A percentile compares a stretch with the other conserved stretches of the same genome.
phyloP scores from a whole-genome alignment of 2,329 filamentous ascomycete species.

The Trichoderma brevicompactum region DNA sequence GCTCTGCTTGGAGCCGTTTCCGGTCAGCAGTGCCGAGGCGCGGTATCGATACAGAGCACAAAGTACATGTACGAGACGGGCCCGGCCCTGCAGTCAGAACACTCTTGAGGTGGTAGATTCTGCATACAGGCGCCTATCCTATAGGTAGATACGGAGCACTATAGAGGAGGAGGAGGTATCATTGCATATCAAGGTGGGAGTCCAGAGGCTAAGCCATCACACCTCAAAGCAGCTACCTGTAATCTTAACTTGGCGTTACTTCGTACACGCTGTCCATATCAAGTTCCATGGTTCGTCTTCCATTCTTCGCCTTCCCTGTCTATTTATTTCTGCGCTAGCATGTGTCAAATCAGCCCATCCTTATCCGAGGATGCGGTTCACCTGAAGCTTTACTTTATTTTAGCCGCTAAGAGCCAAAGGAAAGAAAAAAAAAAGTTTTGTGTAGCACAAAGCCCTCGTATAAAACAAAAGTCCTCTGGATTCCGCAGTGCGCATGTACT shows the following conservation, averaged over 20 bases:
- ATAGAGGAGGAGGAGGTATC: too few relatives aligned
- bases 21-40: conserved; percentile 18
- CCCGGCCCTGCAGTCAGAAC: too few relatives aligned
- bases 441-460: background rate
- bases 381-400: background rate
- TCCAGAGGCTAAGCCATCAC: too few relatives aligned
- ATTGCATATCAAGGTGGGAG: too few relatives aligned
- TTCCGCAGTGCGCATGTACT: background rate
- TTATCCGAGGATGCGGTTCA: background rate
- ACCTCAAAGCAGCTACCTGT: too few relatives aligned
- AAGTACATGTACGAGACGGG: background rate
- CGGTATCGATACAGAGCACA: background rate
- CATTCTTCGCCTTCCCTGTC: background rate
- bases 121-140: too few relatives aligned
- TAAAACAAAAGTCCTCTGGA: background rate
- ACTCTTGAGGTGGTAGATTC: too few relatives aligned
- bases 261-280: too few relatives aligned
- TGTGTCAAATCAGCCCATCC: background rate
- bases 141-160: too few relatives aligned
- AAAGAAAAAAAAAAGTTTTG: background rate
- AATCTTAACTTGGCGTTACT: too few relatives aligned
- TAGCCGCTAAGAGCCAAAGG: background rate
- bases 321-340: background rate
- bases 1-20: conserved; percentile 23
- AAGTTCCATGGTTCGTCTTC: too few relatives aligned